Evolutionary conservation across 768 basidiomycete species (phyloP), one percentile per base, ranked within the genome.

Genomic region (Erythrobasidium yunnanense): DNA sequence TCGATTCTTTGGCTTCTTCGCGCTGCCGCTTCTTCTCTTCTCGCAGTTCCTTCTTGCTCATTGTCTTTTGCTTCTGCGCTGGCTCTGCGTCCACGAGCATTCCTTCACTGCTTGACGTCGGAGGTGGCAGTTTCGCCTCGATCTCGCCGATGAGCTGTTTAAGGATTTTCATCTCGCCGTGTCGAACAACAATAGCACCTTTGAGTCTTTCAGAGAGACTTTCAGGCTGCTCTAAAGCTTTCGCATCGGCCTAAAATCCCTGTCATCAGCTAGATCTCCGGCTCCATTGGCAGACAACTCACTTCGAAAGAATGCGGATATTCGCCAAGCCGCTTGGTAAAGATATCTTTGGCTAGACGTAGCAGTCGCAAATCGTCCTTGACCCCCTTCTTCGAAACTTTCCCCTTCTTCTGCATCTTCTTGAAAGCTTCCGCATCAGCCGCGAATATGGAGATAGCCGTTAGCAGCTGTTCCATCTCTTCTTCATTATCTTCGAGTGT

Each of bases 111-210:
- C 8, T 23, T 55, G 25, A 11, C 15, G 25, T 25, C 27, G 49
- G 30, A n/a, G 42, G 15, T n/a, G 60, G 60, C 46, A 63, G 25
- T 25, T 49, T 20, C 29, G 6, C 18, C 8, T 45, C 3, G 6
- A 63, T 7, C 46, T 49, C 60, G 22, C 27, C 49, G 3, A 63
- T 63, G 17, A 63, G n/a, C n/a, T 51, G 32, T n/a, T 71, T 72
- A 58, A 91, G 71, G 13, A 90, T 83, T 23, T 81, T 77, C 77
- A 90, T 90, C 78, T 92, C 90, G 2, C 87, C 87, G 8, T 88
- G 74, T 34, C 90, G 81, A 13, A 90, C 87, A 50, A 87, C 77
- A 6, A 85, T 73, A 0, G 90, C 89, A 66, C 84, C 79, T 66
- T 78, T 78, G 71, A 79, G 83, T 83, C 56, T 77, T 65, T 2